Evolutionary conservation across 108 stramenopile species (phyloP), one percentile per base, ranked within the genome.

Genomic region (Cylindrotheca closterium): DNA sequence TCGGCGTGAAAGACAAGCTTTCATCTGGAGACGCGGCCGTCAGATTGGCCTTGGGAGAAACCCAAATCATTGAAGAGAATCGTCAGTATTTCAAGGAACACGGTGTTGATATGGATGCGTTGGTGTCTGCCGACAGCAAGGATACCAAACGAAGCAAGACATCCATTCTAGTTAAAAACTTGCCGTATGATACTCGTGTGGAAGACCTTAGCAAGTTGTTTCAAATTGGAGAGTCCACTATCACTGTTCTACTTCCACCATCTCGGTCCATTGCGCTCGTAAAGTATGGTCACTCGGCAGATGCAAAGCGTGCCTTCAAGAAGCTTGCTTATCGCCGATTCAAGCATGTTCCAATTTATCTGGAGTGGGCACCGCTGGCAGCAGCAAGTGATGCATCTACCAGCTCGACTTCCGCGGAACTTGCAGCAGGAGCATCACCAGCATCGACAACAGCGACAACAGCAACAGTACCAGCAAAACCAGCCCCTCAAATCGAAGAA

Each of bases 331-430:
- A 98, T 75, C 83, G 76, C 28, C 77, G 94, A 42, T 99, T 97
- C 80, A 88, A 96, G 69, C 83, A 89, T 58, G 95, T 97, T 22
- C 99, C 97, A 12, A 73, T 99, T 1, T 99, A 98, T 63, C 74
- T 99, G 26, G 99, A 98, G 73, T 99, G 98, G 98, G 99, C 99
- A 17, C 96, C 97, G 0, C 63, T 91, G 27, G 53, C 62, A 34
- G 59, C 87, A 23, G 71, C 46, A n/a, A 48, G 22, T 10, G 28
- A 48, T 3, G 32, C 46, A 8, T 23, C n/a, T 21, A 48, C 27
- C 21, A 5, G 25, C 2, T 27, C 32, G 1, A 34, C 58, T 4
- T 31, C 30, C 1, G 33, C 23, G 0, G 29, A 1, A 4, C 34
- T 18, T 0, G 18, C 25, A 3, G 30, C 18, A 21, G 30, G 4